Percentiles rank a stretch among this genome's conserved stretches.
Conservation (phyloP, 768 basidiomycete species). For the Hydnomerulius pinastri region DNA sequence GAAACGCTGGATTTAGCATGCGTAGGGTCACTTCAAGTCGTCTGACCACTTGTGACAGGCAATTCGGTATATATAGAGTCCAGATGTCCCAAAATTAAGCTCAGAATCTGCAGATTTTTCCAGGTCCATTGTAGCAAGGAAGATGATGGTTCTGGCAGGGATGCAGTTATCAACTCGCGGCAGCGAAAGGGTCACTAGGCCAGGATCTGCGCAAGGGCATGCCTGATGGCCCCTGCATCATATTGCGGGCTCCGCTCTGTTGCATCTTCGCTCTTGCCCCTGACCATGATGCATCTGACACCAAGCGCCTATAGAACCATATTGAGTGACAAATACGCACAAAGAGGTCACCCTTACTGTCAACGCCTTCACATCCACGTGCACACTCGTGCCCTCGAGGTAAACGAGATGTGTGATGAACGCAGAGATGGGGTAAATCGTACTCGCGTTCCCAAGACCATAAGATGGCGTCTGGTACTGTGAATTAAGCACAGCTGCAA, state of each 20-base stretch:
- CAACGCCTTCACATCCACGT: constrained; percentile 61
- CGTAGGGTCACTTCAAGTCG: no score
- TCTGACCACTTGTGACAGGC: no score
- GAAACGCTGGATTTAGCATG: no score
- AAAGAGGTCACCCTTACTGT: constrained; percentile 47
- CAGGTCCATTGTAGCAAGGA: not conserved
- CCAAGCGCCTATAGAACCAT: constrained; percentile 48
- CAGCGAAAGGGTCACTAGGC: constrained; percentile 1
- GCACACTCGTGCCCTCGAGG: constrained; percentile 61
- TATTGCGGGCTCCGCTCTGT: constrained; percentile 39
- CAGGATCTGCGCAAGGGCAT: constrained; percentile 41
- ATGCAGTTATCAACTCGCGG: not conserved
- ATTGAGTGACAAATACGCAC: not conserved
- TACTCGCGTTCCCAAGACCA: constrained; percentile 60
- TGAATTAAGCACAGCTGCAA: constrained; percentile 68
- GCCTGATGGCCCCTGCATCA: constrained; percentile 45
- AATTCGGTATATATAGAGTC: not conserved
- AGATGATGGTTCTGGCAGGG: not conserved
- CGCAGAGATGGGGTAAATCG: constrained; percentile 72
- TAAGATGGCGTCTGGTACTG: constrained; percentile 50
- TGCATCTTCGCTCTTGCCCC: constrained; percentile 20
- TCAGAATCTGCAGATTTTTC: not conserved
- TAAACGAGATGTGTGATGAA: constrained; percentile 87
- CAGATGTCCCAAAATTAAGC: not conserved
- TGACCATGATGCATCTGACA: constrained; percentile 57